These are phyloP conservation scores for Erysiphe pisi DNA, from an alignment of 2,329 filamentous ascomycete species.

Conservation along the genomic window DNA sequence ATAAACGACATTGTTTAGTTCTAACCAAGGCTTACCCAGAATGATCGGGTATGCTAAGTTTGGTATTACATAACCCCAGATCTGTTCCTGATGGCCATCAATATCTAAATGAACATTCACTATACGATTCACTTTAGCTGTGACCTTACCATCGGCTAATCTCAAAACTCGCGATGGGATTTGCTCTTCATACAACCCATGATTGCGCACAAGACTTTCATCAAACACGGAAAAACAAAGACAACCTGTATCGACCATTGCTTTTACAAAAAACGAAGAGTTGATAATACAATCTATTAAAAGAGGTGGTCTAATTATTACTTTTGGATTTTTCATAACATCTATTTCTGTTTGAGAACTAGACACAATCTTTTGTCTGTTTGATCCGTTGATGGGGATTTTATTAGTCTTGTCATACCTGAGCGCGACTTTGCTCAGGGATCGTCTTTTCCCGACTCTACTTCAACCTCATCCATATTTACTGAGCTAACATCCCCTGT, in stretches of 20 bases:
- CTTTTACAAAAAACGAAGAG: constrained; percentile 12
- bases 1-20: constrained; percentile 13
- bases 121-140: background rate
- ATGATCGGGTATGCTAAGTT: constrained; percentile 25
- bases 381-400: background rate
- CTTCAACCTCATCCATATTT: background rate
- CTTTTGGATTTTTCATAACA: background rate
- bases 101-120: background rate
- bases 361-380: too few relatives aligned
- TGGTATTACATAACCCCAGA: constrained; percentile 25
- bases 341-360: too few relatives aligned
- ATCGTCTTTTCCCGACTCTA: background rate
- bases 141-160: constrained; percentile 15
- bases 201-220: constrained; percentile 26
- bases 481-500: background rate
- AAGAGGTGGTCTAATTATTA: background rate
- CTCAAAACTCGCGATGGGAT: background rate
- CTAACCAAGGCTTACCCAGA: constrained; percentile 20
- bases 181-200: background rate
- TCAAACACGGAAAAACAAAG: constrained; percentile 23
- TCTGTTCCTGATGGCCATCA: background rate
- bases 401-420: background rate
- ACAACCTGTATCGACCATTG: constrained; percentile 26
- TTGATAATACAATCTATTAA: constrained; percentile 26
- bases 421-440: background rate